These are phyloP conservation scores for Solanum bulbocastanum DNA, from an alignment of 257 asterid genomes.

Conservation along the genomic window DNA sequence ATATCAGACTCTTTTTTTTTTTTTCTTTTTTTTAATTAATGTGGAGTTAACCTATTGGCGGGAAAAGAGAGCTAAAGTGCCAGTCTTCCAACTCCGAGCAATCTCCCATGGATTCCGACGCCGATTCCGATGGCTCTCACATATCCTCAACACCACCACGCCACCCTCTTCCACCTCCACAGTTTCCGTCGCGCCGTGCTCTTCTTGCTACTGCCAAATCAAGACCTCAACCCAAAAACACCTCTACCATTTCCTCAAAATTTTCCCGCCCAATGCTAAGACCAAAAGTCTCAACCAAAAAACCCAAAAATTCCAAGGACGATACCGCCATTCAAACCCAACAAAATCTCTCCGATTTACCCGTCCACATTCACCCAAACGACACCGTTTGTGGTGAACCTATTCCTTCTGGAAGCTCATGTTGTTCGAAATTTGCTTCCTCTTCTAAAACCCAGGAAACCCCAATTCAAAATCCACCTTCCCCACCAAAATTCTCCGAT, in stretches of 20 bases:
- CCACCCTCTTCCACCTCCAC: constrained; percentile 11
- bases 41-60: background rate
- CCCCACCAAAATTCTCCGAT: constrained; percentile 14
- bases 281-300: constrained; percentile 38
- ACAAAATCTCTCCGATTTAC: constrained; percentile 13
- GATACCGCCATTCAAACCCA: constrained; percentile 21
- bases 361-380: background rate
- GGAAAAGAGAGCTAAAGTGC: constrained; percentile 2
- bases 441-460: background rate
- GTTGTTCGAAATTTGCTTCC: background rate
- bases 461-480: background rate
- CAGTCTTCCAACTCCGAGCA: background rate
- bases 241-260: constrained; percentile 11
- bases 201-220: constrained; percentile 29
- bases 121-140: constrained; percentile 79
- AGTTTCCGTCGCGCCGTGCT: background rate
- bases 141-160: constrained; percentile 76
- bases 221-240: constrained; percentile 26
- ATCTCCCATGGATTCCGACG: constrained; percentile 54
- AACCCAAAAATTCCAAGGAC: constrained; percentile 3
- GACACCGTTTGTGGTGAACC: background rate
- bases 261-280: constrained; percentile 52
- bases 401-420: background rate
- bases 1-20: too few species aligned
- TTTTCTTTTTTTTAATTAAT: too few species aligned